Conservation (phyloP, 345 rosid genomes). For the Lepidium aucheri region DNA sequence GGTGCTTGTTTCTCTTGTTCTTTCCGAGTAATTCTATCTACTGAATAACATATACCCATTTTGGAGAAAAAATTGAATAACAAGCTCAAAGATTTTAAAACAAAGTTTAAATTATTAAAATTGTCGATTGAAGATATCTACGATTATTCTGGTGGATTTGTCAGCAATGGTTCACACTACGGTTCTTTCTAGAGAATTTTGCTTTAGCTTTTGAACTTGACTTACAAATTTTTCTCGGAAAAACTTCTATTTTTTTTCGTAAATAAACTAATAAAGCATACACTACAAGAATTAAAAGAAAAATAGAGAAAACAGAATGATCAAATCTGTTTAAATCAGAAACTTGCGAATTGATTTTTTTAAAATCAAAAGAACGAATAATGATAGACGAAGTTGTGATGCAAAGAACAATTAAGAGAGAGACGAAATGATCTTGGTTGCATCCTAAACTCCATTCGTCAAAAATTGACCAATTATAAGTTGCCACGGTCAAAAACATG, state of each 20-base stretch:
- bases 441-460: no score
- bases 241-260: no score
- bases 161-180: constrained; percentile 6
- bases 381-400: background rate
- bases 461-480: no score
- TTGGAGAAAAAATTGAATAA: background rate
- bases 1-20: constrained; percentile 20
- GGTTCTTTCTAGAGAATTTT: constrained; percentile 2
- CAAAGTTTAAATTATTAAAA: background rate
- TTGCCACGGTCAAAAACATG: no score
- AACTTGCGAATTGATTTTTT: background rate
- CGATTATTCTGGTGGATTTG: background rate
- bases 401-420: constrained; percentile 12
- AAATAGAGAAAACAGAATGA: background rate
- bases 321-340: background rate
- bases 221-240: constrained; percentile 15
- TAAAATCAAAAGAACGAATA: background rate
- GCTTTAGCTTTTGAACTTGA: constrained; percentile 16
- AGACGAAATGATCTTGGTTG: no score
- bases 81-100: background rate
- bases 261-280: no score
- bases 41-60: constrained; percentile 79
- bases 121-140: background rate
- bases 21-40: constrained; percentile 33
- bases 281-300: constrained; percentile 2